Conservation (phyloP, 257 asterid species). For the Paulownia fortunei region DNA sequence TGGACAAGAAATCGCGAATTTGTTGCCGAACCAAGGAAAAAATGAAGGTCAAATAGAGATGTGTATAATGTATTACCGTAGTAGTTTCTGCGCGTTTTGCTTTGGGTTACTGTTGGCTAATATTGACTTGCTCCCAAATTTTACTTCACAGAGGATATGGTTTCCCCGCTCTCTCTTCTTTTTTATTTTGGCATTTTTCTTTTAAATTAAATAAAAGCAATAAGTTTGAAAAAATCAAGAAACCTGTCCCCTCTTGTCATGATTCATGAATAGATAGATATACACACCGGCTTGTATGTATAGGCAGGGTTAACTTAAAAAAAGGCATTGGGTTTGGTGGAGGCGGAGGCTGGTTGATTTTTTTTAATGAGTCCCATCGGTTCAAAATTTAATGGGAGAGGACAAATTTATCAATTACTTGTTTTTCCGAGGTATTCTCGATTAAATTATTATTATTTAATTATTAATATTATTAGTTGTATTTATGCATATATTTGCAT, state of each 20-base stretch:
- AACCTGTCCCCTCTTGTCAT: background rate
- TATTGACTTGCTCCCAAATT: background rate
- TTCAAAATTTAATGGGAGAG: background rate
- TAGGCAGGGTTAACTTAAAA: background rate
- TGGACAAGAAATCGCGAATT: constrained; percentile 44
- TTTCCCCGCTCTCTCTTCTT: no score
- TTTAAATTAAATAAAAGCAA: no score
- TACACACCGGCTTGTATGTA: background rate
- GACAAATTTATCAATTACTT: background rate
- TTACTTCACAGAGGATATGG: no score
- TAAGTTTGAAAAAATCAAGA: background rate
- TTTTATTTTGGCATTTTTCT: background rate
- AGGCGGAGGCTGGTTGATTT: background rate
- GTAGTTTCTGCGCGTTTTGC: constrained; percentile 24
- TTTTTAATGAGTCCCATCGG: background rate
- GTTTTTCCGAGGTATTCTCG: background rate
- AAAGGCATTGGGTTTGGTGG: background rate
- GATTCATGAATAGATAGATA: background rate
- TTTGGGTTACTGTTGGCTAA: background rate
- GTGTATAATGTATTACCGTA: background rate
- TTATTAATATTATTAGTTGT: no score
- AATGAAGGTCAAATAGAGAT: constrained; percentile 24
- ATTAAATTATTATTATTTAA: no score
- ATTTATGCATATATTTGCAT: background rate
- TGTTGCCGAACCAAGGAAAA: constrained; percentile 39